phyloP scores from a whole-genome alignment of 2,329 filamentous ascomycete species.

The Diaporthe sp. region DNA sequence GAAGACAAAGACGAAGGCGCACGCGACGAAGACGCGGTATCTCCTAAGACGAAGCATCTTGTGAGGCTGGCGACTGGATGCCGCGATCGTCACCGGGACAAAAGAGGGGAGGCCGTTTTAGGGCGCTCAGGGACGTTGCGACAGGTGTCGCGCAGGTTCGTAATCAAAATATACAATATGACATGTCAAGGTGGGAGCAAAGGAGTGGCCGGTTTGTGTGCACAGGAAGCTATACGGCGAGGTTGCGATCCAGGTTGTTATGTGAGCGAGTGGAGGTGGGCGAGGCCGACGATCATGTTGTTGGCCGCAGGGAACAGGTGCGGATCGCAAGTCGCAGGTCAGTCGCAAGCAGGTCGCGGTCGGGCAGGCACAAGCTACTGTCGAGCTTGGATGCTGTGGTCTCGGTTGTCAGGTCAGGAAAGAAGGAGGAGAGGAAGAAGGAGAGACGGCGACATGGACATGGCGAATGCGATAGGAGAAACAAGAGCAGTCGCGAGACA shows the following conservation, averaged over 20 bases:
- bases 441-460: not conserved
- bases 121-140: not conserved
- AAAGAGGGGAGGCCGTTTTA: conserved; percentile 2
- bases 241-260: not conserved
- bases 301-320: not conserved
- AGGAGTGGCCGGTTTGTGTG: not conserved
- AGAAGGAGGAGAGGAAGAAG: not conserved
- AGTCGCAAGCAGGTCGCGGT: not conserved
- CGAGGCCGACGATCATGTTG: conserved; percentile 19
- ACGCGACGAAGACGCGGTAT: conserved; percentile 72
- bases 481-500: conserved; percentile 23
- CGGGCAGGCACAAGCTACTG: not conserved
- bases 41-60: conserved; percentile 71
- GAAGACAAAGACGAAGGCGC: conserved; percentile 68
- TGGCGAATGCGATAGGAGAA: conserved; percentile 38
- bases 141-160: conserved; percentile 1
- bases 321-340: not conserved
- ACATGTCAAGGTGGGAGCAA: conserved; percentile 16
- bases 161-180: conserved; percentile 11
- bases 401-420: not conserved
- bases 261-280: not conserved
- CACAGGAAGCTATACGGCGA: not conserved
- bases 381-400: not conserved
- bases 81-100: not conserved
- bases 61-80: not conserved